Base-by-base conservation (phyloP, 1,284 basidiomycete species). In the Boletellus deceptivus region DNA sequence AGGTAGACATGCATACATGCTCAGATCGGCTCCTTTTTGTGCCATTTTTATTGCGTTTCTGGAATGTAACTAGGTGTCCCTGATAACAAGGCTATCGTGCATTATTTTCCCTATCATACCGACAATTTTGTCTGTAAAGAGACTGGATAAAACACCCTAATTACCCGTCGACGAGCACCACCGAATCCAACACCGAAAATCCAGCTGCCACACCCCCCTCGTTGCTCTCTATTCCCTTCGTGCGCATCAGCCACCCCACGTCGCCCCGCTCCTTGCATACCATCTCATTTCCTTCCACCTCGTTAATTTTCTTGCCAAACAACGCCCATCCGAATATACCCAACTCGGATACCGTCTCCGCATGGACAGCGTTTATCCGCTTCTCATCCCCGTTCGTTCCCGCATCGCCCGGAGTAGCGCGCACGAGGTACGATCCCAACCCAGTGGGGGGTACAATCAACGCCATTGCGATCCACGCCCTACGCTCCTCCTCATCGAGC, bases 391-490 rank as follows among this genome's bases (percentile, higher is more conserved):
- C 46, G 64, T 55, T 68, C 68, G 8, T 70, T 31, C 29, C 29
- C 29, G 10, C 10, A 10, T 10, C 10, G 59, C 58, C 53, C 4
- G 59, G 49, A 10, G 16, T 78, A 2, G 86, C 78, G 35, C 88
- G 82, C 13, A 97, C 77, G 33, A 98, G 77, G 63, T 87, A 86
- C 56, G 88, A 90, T 13, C 82, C 77, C 17, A 84, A 58, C 1
- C 79, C 77, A 34, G 73, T 64, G 0, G 94, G 94, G 1, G 92
- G 86, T 33, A 78, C 72, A 57, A 98, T 98, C 55, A 98, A 72
- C 56, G 88, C 84, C 95, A 98, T 98, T 22, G 95, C 85, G 53
- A 98, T 93, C 86, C 95, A 99, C 2, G 88, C 93, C 55, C 80
- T 75, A 8, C 83, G 76, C 63, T 88, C 83, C 40, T 74, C 70